Conservation (phyloP, 371 early-diverging fungal species). For the Actinomortierella wolfii region DNA sequence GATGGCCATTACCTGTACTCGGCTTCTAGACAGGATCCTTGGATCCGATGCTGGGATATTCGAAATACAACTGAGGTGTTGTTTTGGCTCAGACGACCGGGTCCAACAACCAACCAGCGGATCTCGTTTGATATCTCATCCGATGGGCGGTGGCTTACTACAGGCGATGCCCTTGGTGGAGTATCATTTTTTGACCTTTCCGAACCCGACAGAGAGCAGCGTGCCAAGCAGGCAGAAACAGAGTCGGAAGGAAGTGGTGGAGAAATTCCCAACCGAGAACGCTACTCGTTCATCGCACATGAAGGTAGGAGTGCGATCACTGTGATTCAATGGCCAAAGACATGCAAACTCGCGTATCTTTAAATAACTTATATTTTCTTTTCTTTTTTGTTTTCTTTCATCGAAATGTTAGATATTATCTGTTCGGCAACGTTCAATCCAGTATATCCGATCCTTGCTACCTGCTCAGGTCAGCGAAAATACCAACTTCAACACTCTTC, state of each 20-base stretch:
- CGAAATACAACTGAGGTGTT: slow-evolving; percentile 65
- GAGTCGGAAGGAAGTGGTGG: slow-evolving; percentile 10
- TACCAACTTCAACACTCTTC: slow-evolving; percentile 34
- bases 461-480: slow-evolving; percentile 71
- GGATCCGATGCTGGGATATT: slow-evolving; percentile 73
- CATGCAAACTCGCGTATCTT: background rate
- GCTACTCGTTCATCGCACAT: slow-evolving; percentile 5
- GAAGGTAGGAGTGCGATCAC: background rate
- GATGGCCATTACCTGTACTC: slow-evolving; percentile 66
- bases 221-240: slow-evolving; percentile 6
- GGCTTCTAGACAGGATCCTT: slow-evolving; percentile 58
- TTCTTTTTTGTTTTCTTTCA: slow-evolving; percentile 1
- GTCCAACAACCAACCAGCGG: slow-evolving; percentile 68
- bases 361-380: slow-evolving; percentile 39
- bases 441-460: slow-evolving; percentile 59
- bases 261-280: slow-evolving; percentile 9
- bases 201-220: slow-evolving; percentile 10
- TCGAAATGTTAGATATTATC: slow-evolving; percentile 50
- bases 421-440: slow-evolving; percentile 65
- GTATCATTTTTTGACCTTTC: slow-evolving; percentile 54
- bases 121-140: slow-evolving; percentile 69
- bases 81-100: slow-evolving; percentile 53
- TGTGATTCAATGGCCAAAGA: background rate
- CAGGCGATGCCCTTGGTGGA: slow-evolving; percentile 66
- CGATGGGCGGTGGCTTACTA: slow-evolving; percentile 56